Evolutionary conservation across 768 basidiomycete genomes (phyloP).

Genomic region (Tulasnella sp.): DNA sequence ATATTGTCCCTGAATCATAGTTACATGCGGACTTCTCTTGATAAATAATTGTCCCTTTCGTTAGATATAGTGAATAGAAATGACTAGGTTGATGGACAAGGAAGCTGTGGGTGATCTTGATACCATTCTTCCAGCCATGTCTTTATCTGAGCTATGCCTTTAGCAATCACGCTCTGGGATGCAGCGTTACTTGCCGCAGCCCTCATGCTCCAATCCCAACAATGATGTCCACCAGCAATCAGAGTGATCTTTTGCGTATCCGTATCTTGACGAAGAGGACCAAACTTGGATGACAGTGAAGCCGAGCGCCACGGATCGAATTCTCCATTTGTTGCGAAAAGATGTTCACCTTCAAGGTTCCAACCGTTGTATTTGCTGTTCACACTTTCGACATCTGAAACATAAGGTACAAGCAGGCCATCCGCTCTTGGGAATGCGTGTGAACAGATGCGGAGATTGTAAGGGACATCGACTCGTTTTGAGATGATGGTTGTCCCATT

Average conservation of each 20-base stretch:
- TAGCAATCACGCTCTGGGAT: too few relatives aligned
- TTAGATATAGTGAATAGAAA: too few relatives aligned
- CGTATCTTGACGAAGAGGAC: background rate
- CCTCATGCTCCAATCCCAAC: too few relatives aligned
- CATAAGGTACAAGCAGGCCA: background rate
- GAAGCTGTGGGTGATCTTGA: background rate
- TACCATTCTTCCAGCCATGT: slow-evolving; percentile 4
- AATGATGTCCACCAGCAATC: background rate
- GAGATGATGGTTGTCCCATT: slow-evolving; percentile 10
- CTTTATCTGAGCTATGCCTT: background rate
- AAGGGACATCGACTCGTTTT: background rate
- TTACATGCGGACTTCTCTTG: too few relatives aligned
- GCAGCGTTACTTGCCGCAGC: too few relatives aligned
- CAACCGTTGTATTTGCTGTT: slow-evolving; percentile 13
- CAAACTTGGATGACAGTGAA: slow-evolving; percentile 9
- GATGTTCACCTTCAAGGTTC: slow-evolving; percentile 9
- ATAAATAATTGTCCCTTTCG: too few relatives aligned
- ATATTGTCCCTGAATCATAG: too few relatives aligned
- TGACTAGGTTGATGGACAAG: too few relatives aligned
- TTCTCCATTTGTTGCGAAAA: slow-evolving; percentile 12
- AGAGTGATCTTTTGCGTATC: background rate
- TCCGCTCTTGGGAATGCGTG: slow-evolving; percentile 11
- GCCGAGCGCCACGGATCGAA: slow-evolving; percentile 16
- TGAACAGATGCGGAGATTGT: slow-evolving; percentile 1
- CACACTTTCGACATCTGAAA: background rate